Conservation (phyloP, 2,329 filamentous ascomycete genomes). For the Penicillium sp. region DNA sequence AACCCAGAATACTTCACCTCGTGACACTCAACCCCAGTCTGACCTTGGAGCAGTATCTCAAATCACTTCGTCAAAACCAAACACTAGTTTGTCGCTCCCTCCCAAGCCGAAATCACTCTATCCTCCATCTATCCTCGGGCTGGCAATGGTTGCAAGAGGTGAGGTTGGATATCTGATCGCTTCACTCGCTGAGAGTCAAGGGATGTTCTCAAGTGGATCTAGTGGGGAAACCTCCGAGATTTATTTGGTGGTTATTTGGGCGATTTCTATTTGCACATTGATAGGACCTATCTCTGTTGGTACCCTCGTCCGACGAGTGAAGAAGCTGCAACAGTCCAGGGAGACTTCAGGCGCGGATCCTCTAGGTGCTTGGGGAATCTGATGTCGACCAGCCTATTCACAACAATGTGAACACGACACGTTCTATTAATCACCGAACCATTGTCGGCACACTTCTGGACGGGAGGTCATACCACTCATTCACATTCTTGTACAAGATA, state of each 20-base stretch:
- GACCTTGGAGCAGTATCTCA: no score
- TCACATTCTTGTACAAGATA: no score
- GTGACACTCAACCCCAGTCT: no score
- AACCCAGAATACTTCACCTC: no score
- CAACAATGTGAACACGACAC: no score
- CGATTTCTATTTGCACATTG: constrained; percentile 57
- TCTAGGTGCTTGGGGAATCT: constrained; percentile 47
- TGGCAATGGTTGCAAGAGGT: constrained; percentile 72
- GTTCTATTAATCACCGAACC: no score
- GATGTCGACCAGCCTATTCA: no score
- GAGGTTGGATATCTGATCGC: constrained; percentile 79
- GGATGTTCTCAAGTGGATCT: constrained; percentile 41
- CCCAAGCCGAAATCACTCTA: constrained; percentile 62
- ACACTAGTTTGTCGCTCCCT: constrained; percentile 11
- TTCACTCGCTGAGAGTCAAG: constrained; percentile 62
- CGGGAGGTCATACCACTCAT: no score
- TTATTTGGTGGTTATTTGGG: constrained; percentile 56
- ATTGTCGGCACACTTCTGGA: no score
- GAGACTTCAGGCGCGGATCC: constrained; percentile 34
- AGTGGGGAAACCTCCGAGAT: constrained; percentile 40
- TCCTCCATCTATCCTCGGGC: constrained; percentile 63
- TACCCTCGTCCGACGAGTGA: constrained; percentile 48
- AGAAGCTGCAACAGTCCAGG: constrained; percentile 35
- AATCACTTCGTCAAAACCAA: not conserved
- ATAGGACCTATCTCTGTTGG: constrained; percentile 55